Evolutionary conservation across 2,329 filamentous ascomycete species (phyloP).

Genomic region (Colletotrichum spaethianum): DNA sequence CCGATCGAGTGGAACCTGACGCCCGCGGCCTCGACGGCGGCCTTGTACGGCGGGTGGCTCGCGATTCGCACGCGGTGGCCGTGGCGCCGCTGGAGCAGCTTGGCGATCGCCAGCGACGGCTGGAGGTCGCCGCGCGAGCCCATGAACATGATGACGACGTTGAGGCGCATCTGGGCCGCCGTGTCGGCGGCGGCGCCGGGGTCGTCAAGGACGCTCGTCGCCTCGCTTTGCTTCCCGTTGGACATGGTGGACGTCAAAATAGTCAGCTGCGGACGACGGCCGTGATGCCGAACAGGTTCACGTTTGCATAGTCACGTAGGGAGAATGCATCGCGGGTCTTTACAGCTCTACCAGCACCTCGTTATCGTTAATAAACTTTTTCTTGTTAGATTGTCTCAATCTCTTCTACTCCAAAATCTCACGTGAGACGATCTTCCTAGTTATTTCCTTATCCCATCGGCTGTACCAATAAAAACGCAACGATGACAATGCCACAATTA

Average conservation of each 20-base stretch:
- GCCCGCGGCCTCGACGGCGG: slow-evolving; percentile 53
- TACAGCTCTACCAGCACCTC: too few species aligned
- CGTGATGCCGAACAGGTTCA: background rate
- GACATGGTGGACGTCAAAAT: background rate
- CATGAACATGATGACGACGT: slow-evolving; percentile 64
- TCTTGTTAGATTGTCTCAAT: background rate
- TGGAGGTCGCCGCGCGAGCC: slow-evolving; percentile 62
- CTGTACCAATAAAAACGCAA: slow-evolving; percentile 8
- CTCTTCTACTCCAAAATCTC: background rate
- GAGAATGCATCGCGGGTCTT: too few species aligned
- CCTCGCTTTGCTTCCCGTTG: background rate
- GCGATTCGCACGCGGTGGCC: slow-evolving; percentile 61
- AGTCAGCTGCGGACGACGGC: background rate
- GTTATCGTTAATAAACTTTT: background rate
- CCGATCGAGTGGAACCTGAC: slow-evolving; percentile 61
- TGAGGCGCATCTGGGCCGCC: slow-evolving; percentile 46
- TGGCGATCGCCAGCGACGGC: slow-evolving; percentile 62
- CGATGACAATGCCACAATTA: background rate
- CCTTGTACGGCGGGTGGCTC: slow-evolving; percentile 57
- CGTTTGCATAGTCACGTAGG: background rate
- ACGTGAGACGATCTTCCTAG: slow-evolving; percentile 15
- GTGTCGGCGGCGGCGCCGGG: background rate
- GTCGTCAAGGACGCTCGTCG: background rate
- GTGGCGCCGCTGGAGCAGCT: slow-evolving; percentile 52
- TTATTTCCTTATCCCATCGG: background rate